Evolutionary conservation across 192 early-diverging fungal species (phyloP), one percentile per base, ranked within the genome.

Genomic region (Dispira parvispora): DNA sequence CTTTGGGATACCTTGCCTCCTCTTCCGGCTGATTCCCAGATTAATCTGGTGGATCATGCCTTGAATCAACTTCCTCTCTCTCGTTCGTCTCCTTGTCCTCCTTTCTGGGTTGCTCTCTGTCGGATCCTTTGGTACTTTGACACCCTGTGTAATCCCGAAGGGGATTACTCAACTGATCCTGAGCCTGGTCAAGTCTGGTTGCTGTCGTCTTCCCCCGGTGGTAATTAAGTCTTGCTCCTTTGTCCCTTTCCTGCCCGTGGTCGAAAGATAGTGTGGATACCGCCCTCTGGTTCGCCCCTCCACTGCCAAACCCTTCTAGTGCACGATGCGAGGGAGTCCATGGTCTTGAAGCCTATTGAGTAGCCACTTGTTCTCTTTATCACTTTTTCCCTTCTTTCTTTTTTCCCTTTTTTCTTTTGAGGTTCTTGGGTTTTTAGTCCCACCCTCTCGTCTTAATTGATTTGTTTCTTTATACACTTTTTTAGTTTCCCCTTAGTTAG

Each of bases 401-500:
- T 46, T 46, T 46, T 46, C 46, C 46, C 46, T 46, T 46, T 46
- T 46, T 46, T 46, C 46, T 46, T 46, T 46, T 46, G 46, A 46
- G 46, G 46, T 46, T 46, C 46, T 46, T 46, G 46, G 46, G 46
- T 46, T 46, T 46, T 46, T 46, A 46, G 46, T 46, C 46, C 46
- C 46, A 46, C 46, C 46, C 46, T 46, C 46, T 46, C 46, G 46
- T 46, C 46, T 46, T 46, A 46, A 46, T 46, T 46, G 46, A 46
- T 46, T 46, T 46, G 46, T 46, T 46, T 46, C 46, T 46, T 46
- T 46, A 46, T 46, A 46, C 46, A 46, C 46, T 46, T 46, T 46
- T 46, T 46, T 46, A 46, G 46, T 46, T 46, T 46, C 46, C 46
- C 46, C 46, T 46, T 46, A 46, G 46, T 46, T 46, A 46, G 46